Percentiles rank a stretch among this genome's conserved stretches.
Evolutionary conservation across 108 stramenopile species (phyloP).

Genomic region (Cylindrotheca fusiformis): DNA sequence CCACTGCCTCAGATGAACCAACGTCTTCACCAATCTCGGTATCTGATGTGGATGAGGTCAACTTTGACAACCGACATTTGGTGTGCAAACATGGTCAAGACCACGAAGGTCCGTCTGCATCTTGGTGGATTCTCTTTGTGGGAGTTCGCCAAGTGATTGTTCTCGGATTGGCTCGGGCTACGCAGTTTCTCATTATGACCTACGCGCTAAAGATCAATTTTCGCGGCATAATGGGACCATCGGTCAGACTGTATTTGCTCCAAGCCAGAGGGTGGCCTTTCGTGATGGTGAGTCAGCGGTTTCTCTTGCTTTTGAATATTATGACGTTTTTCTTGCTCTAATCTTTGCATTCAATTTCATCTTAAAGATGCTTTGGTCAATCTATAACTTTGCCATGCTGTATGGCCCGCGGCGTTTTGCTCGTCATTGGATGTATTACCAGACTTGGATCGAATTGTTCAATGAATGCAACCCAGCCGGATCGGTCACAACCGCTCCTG

Average conservation of each 20-base stretch:
- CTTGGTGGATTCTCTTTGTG: slow-evolving; percentile 46
- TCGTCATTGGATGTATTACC: slow-evolving; percentile 45
- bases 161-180: slow-evolving; percentile 21
- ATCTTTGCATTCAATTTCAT: too few species aligned
- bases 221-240: slow-evolving; percentile 22
- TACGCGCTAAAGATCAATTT: slow-evolving; percentile 20
- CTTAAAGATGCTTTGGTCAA: slow-evolving; percentile 30
- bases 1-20: too few species aligned
- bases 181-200: slow-evolving; percentile 34
- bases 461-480: slow-evolving; percentile 42
- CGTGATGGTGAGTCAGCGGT: not conserved
- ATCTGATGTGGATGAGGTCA: too few species aligned
- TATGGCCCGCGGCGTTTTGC: slow-evolving; percentile 23
- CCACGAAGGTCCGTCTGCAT: slow-evolving; percentile 22
- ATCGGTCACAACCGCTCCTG: slow-evolving; percentile 5
- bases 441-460: slow-evolving; percentile 29
- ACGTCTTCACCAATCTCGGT: not conserved
- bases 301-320: slow-evolving; percentile 1
- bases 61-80: too few species aligned
- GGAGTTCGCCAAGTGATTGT: slow-evolving; percentile 39
- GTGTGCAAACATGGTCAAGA: too few species aligned
- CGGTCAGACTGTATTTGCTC: slow-evolving; percentile 21
- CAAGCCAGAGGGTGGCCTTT: slow-evolving; percentile 43
- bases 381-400: slow-evolving; percentile 31
- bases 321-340: not conserved